phyloP scores from a whole-genome alignment of 129 eudicot genomes.

The Oenanthe sinensis region DNA sequence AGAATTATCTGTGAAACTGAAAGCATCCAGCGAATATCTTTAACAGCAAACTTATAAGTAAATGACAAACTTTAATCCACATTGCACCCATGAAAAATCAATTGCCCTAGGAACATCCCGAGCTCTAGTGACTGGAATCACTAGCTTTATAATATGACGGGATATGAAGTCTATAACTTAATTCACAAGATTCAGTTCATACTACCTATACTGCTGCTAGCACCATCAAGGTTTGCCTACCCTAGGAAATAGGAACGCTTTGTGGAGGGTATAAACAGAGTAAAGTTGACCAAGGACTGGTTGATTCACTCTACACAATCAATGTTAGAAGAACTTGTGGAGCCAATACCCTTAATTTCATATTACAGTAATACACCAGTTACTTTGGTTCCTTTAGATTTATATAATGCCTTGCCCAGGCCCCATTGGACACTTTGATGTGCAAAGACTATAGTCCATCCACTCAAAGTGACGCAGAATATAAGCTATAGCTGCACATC shows the following conservation, averaged over 20 bases:
- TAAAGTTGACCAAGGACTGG: neutral
- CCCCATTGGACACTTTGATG: neutral
- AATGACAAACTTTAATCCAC: neutral
- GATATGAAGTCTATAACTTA: neutral
- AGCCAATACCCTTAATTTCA: neutral
- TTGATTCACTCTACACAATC: neutral
- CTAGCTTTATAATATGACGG: neutral
- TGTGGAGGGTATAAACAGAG: neutral
- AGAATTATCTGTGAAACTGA: conserved; percentile 84
- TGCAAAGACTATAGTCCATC: neutral
- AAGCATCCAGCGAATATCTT: conserved; percentile 18
- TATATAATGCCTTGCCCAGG: neutral
- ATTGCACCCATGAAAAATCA: neutral
- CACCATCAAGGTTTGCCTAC: neutral
- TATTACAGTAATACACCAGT: neutral
- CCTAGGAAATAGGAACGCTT: neutral
- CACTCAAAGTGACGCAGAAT: neutral
- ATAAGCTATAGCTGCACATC: neutral
- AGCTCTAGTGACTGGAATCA: neutral
- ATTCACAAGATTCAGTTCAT: neutral
- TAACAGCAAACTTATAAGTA: neutral
- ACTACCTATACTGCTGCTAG: neutral
- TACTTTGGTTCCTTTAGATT: neutral
- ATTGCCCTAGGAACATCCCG: neutral
- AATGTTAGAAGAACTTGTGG: neutral